These are phyloP conservation scores for Ichthyophthirius multifiliis DNA, from an alignment of 169 alveolate genomes.

Conservation along the genomic window DNA sequence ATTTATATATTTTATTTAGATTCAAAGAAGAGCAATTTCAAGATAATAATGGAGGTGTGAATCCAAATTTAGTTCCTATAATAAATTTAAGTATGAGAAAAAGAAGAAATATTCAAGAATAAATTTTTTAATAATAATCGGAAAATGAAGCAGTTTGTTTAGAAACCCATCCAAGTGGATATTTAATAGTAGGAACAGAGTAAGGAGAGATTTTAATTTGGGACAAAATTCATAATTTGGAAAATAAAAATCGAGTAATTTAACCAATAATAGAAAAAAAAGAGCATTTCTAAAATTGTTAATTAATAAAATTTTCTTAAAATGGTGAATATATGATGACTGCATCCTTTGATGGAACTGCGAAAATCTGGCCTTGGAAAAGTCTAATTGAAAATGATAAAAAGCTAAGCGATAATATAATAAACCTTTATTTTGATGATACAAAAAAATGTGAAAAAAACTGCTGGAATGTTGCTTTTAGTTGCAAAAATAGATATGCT, in stretches of 20 bases:
- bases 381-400: slow-evolving; percentile 1
- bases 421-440: not conserved
- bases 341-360: slow-evolving; percentile 41
- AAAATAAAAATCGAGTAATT: not conserved
- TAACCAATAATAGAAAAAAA: slow-evolving; percentile 3
- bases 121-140: not conserved
- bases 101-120: slow-evolving; percentile 2
- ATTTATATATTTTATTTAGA: not conserved
- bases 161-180: slow-evolving; percentile 28
- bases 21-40: not conserved
- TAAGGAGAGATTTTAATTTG: slow-evolving; percentile 27
- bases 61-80: not conserved
- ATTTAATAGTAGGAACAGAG: slow-evolving; percentile 37
- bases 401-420: not conserved
- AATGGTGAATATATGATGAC: slow-evolving; percentile 30
- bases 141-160: slow-evolving; percentile 24
- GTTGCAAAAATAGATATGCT: slow-evolving; percentile 20
- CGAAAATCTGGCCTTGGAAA: slow-evolving; percentile 31
- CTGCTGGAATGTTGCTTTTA: slow-evolving; percentile 28
- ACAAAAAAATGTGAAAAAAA: slow-evolving; percentile 1
- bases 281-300: slow-evolving; percentile 20
- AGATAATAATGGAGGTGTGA: not conserved
- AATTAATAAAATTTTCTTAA: slow-evolving; percentile 13
- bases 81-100: not conserved
- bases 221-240: slow-evolving; percentile 21